Percentiles rank a stretch among this genome's conserved stretches.
Conservation (phyloP, 208 protist species). For the Crithidia bombi region DNA sequence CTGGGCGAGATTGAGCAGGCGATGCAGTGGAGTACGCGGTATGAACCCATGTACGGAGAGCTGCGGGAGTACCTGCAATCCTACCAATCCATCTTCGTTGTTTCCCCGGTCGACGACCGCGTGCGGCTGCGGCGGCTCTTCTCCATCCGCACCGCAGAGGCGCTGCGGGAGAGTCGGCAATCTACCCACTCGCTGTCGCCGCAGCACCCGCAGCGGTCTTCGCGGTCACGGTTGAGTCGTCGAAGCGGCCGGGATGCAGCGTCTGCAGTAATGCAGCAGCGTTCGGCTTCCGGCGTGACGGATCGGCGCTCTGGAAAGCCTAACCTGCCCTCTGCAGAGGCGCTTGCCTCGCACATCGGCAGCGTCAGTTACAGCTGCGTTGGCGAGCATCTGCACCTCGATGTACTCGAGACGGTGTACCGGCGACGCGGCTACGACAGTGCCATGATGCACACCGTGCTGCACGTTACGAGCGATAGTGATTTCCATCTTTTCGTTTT, state of each 20-base stretch:
- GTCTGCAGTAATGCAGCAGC: slow-evolving; percentile 2
- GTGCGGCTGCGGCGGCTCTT: slow-evolving; percentile 54
- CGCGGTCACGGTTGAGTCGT: slow-evolving; percentile 10
- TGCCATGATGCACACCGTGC: slow-evolving; percentile 44
- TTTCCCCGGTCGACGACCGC: slow-evolving; percentile 69
- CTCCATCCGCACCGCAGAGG: slow-evolving; percentile 21
- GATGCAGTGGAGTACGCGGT: slow-evolving; percentile 54
- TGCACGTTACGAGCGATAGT: slow-evolving; percentile 56
- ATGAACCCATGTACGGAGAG: slow-evolving; percentile 51
- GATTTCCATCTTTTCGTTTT: slow-evolving; percentile 75
- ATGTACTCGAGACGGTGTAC: slow-evolving; percentile 51
- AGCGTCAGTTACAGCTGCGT: slow-evolving; percentile 73
- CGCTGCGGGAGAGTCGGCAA: background rate
- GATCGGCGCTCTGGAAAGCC: slow-evolving; percentile 26
- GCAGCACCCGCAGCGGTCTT: background rate
- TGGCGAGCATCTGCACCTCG: slow-evolving; percentile 47
- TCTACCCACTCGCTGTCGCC: background rate
- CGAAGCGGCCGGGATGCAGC: slow-evolving; percentile 1
- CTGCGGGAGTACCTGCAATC: slow-evolving; percentile 71
- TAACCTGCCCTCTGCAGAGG: slow-evolving; percentile 35
- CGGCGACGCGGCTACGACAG: slow-evolving; percentile 62
- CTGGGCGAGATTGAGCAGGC: slow-evolving; percentile 47
- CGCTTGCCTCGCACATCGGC: slow-evolving; percentile 57
- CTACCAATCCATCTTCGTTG: slow-evolving; percentile 81
- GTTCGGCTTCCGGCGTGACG: slow-evolving; percentile 7